Evolutionary conservation across 345 rosid species (phyloP).

Genomic region (Nephelium lappaceum): DNA sequence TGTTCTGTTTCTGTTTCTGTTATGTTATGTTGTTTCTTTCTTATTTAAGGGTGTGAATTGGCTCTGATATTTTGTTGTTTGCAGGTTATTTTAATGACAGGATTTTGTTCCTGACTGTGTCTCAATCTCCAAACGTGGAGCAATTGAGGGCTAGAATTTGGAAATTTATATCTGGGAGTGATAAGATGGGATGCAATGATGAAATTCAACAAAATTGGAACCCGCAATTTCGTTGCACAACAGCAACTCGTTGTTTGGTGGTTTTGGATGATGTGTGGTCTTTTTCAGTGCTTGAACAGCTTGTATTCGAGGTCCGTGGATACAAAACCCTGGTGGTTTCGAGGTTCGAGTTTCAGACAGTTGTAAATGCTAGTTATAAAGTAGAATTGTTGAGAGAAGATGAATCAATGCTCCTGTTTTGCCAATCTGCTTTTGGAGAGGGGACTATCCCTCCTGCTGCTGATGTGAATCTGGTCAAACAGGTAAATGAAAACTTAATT

Average conservation of each 20-base stretch:
- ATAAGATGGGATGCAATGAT: slow-evolving; percentile 15
- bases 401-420: slow-evolving; percentile 72
- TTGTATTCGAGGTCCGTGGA: slow-evolving; percentile 52
- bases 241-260: slow-evolving; percentile 39
- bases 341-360: slow-evolving; percentile 55
- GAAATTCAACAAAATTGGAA: slow-evolving; percentile 18
- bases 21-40: not conserved
- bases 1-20: slow-evolving; percentile 27
- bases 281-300: slow-evolving; percentile 51
- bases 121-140: slow-evolving; percentile 77
- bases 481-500: slow-evolving; percentile 43
- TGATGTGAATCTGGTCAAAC: slow-evolving; percentile 55
- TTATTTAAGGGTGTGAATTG: not conserved
- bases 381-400: slow-evolving; percentile 65
- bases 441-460: slow-evolving; percentile 57
- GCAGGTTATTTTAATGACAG: slow-evolving; percentile 56
- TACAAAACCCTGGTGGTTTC: slow-evolving; percentile 79
- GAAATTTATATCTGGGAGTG: slow-evolving; percentile 41
- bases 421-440: slow-evolving; percentile 73
- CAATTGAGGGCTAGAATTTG: slow-evolving; percentile 45
- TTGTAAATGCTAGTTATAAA: slow-evolving; percentile 42
- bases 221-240: slow-evolving; percentile 33
- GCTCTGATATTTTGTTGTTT: slow-evolving; percentile 4
- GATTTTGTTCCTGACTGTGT: slow-evolving; percentile 74
- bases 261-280: slow-evolving; percentile 95